Base-by-base conservation (phyloP, 345 rosid genomes). In the Citrus australasica region DNA sequence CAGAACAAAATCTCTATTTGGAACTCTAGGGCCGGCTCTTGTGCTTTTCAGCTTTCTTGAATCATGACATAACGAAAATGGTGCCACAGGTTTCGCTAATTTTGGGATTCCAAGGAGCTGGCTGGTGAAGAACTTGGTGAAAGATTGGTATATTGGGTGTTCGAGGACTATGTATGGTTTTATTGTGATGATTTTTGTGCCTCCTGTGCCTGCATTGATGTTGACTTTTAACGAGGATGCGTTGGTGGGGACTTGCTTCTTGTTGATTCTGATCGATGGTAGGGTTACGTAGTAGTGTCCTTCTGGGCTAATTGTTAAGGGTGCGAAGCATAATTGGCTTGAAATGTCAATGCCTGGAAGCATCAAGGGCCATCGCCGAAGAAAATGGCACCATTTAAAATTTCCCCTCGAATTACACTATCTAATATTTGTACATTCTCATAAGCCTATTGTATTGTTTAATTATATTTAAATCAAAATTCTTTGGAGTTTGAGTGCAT, bases 351-450 rank as follows among this genome's bases (percentile, higher is more conserved):
- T 4, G 3, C 70, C 81, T 3, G 79, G 79, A 24, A 7, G 81
- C 79, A 73, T 73, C 22, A 30, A 28, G 83, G 86, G 13, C 73
- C 76, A 5, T 69, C 77, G 6, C 86, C 86, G 19, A 85, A 81
- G 76, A 76, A 79, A 35, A 79, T 42, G 60, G 24, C 79, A 1
- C 86, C 81, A 7, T 51, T 30, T 33, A 6, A 33, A 4, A 33
- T 33, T 33, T 4, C 6, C 35, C 35, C 6, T 33, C 35, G 6
- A 35, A 35, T 35, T 5, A 5, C 37, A 35, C 37, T 35, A 35
- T 35, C 6, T 35, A 35, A 35, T 35, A 35, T 35, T 35, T 35
- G 6, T 5, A 35, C 37, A 35, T 35, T 35, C 37, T 35, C 7
- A 35, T 35, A 6, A 35, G 7, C 37, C 37, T 35, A 35, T 35